These are phyloP conservation scores for Euphorbia peplus DNA, from an alignment of 345 rosid genomes.

Conservation along the genomic window DNA sequence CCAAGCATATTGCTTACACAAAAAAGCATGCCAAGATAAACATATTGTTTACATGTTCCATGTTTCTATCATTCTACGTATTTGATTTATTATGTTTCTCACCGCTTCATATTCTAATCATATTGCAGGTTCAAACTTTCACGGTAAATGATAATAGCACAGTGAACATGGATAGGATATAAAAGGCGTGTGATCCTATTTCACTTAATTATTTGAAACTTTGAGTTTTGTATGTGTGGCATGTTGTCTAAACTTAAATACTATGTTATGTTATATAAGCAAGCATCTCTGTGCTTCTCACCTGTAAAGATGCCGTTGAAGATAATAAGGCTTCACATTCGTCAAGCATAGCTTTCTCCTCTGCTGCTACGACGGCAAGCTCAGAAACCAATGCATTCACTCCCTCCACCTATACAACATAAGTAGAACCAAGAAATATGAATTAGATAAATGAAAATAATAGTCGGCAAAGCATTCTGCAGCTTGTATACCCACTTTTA, in stretches of 20 bases:
- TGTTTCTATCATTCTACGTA: background rate
- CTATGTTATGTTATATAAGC: background rate
- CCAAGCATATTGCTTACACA: slow-evolving; percentile 6
- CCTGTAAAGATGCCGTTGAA: slow-evolving; percentile 71
- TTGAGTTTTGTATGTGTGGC: background rate
- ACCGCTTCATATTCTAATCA: no score
- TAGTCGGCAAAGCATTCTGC: background rate
- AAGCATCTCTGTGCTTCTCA: slow-evolving; percentile 23
- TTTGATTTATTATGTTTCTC: background rate
- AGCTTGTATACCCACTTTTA: background rate
- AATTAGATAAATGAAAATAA: slow-evolving; percentile 16
- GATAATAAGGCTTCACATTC: slow-evolving; percentile 67
- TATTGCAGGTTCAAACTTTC: background rate
- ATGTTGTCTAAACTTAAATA: background rate
- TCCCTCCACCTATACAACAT: slow-evolving; percentile 46
- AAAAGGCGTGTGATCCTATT: background rate
- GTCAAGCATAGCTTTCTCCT: slow-evolving; percentile 56
- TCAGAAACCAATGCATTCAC: slow-evolving; percentile 55
- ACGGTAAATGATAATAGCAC: background rate
- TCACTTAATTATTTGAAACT: background rate
- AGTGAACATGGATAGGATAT: background rate
- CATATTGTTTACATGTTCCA: background rate
- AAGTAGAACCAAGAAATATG: slow-evolving; percentile 6
- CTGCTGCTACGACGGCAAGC: slow-evolving; percentile 50
- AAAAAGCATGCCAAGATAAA: slow-evolving; percentile 14